Percentiles rank a stretch among this genome's conserved stretches.
Evolutionary conservation across 495 filamentous ascomycete species (phyloP).

Genomic region (Neurospora tetraspora): DNA sequence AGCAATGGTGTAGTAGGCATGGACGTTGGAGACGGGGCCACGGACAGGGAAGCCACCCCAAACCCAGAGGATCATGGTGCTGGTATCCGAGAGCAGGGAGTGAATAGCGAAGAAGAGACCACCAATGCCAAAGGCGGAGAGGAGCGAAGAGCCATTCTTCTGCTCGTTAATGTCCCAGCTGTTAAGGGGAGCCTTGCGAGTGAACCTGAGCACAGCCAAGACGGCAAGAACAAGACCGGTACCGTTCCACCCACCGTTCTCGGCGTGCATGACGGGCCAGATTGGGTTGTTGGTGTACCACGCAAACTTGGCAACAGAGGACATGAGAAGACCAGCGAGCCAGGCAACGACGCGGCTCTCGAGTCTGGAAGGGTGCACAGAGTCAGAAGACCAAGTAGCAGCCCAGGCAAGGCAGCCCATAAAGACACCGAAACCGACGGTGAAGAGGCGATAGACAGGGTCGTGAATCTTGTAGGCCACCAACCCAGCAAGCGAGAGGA

Average conservation of each 20-base stretch:
- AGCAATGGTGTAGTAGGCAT: constrained; percentile 74
- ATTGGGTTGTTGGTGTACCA: constrained; percentile 95
- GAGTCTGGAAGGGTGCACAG: constrained; percentile 59
- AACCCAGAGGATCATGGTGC: constrained; percentile 98
- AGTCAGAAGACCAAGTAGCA: constrained; percentile 68
- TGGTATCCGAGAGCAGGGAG: constrained; percentile 89
- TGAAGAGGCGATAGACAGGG: constrained; percentile 69
- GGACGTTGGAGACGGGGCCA: constrained; percentile 79
- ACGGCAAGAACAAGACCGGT: constrained; percentile 66
- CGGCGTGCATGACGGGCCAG: constrained; percentile 85
- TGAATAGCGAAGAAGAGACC: constrained; percentile 88
- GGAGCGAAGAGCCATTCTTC: constrained; percentile 53
- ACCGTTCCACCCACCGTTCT: constrained; percentile 91
- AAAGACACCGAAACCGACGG: constrained; percentile 66
- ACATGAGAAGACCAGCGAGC: constrained; percentile 72
- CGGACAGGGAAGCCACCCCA: constrained; percentile 95
- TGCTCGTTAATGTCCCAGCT: constrained; percentile 32
- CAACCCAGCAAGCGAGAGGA: constrained; percentile 70
- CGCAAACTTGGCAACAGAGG: constrained; percentile 84
- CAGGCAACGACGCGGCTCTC: constrained; percentile 76
- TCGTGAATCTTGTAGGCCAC: constrained; percentile 64
- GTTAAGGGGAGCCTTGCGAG: constrained; percentile 45
- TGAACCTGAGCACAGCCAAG: constrained; percentile 61
- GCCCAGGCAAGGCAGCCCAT: constrained; percentile 75
- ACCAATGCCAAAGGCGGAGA: constrained; percentile 68